Base-by-base conservation (phyloP, 129 eudicot species). In the Mikania micrantha region DNA sequence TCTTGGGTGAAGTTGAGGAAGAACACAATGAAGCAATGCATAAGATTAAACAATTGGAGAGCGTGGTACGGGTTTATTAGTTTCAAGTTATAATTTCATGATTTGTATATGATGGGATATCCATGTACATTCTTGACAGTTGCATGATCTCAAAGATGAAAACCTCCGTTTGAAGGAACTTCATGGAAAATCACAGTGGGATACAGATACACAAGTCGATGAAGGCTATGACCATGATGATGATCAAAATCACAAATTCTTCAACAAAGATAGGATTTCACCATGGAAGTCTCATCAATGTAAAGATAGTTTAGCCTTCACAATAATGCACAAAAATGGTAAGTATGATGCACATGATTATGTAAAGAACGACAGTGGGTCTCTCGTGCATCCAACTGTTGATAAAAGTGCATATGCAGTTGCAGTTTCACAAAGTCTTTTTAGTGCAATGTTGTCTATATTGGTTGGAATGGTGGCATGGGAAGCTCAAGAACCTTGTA, bases 1-100 rank as follows among this genome's bases (percentile, higher is more conserved):
- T 91, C 81, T 56, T 88, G 73, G 76, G 53, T 44, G 96, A 91
- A 66, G 84, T 91, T 57, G 98, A 91, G 69, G 91, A 81, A 47
- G 95, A 91, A 77, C 88, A 86, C n/a, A 95, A 85, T 19, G 83
- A 81, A 60, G 96, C 95, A 36, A 70, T 91, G 34, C 34, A 49
- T 3, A 91, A 82, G 79, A 82, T 88, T 35, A 72, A 84, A 74
- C 69, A 49, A 31, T 72, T 91, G 78, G 89, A 83, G 80, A 39
- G 60, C 3, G 84, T 84, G 91, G 98, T 91, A 77, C n/a, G n/a
- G n/a, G n/a, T n/a, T n/a, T n/a, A n/a, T n/a, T n/a, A n/a, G 0
- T 32, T 32, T 32, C 36, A 32, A 28, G 32, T 28, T 32, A 32
- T 32, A n/a, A n/a, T n/a, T n/a, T n/a, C n/a, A 32, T 32, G 36